These are phyloP conservation scores for Trichoderma asperelloides DNA, from an alignment of 495 filamentous ascomycete genomes.

Conservation along the genomic window DNA sequence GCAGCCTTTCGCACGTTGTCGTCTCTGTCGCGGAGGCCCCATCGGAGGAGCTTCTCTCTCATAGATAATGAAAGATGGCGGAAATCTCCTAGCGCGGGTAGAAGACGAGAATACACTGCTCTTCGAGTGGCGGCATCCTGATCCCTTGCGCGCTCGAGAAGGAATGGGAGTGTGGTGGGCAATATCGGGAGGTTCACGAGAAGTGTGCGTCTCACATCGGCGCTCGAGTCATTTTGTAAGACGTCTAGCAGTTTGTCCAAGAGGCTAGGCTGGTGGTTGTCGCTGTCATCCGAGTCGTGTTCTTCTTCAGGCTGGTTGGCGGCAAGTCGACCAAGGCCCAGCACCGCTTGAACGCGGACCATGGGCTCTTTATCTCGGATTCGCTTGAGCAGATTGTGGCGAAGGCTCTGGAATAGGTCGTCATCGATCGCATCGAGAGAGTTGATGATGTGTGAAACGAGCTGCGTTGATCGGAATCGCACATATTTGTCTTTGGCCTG, in stretches of 20 bases:
- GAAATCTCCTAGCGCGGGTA: slow-evolving; percentile 91
- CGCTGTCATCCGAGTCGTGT: slow-evolving; percentile 56
- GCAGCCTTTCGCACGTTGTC: slow-evolving; percentile 91
- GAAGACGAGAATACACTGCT: slow-evolving; percentile 75
- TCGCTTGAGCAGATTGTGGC: slow-evolving; percentile 67
- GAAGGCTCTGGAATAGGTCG: slow-evolving; percentile 73
- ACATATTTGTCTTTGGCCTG: slow-evolving; percentile 84
- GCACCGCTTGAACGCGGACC: slow-evolving; percentile 87
- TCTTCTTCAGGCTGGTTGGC: slow-evolving; percentile 72
- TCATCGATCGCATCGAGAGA: slow-evolving; percentile 84
- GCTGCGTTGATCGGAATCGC: slow-evolving; percentile 81
- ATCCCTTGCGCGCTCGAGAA: slow-evolving; percentile 87
- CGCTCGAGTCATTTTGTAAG: slow-evolving; percentile 88
- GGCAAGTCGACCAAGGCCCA: slow-evolving; percentile 75
- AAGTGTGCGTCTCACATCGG: slow-evolving; percentile 81
- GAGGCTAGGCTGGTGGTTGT: slow-evolving; percentile 50
- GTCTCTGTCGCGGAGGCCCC: slow-evolving; percentile 91
- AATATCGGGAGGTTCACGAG: slow-evolving; percentile 81
- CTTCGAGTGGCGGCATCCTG: slow-evolving; percentile 73
- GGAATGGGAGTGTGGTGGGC: slow-evolving; percentile 73
- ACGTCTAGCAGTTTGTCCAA: slow-evolving; percentile 80
- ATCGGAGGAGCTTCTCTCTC: slow-evolving; percentile 90
- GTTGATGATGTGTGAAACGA: slow-evolving; percentile 79
- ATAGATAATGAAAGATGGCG: slow-evolving; percentile 90
- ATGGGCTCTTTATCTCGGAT: slow-evolving; percentile 88